Evolutionary conservation across 495 filamentous ascomycete species (phyloP), one percentile per base, ranked within the genome.

Genomic region (Massariosphaeria phaeospora): DNA sequence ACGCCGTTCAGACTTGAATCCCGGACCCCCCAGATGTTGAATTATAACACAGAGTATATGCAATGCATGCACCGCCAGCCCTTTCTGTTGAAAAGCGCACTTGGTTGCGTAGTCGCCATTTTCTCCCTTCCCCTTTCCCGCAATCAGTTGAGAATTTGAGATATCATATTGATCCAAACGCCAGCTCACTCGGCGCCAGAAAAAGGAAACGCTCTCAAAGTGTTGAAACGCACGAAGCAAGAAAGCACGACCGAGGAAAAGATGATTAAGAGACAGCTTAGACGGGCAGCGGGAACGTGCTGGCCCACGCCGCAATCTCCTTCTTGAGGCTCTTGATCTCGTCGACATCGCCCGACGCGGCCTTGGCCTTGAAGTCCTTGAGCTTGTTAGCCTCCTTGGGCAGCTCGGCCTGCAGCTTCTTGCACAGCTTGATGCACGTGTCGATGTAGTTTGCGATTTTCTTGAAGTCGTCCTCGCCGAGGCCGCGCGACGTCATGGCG

Each of bases 331-430:
- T 81, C 57, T 81, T 77, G 70, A 98, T 86, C 76, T 88, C 86
- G 41, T 79, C 66, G 36, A 95, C 79, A 61, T 84, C 80, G 43
- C 88, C 89, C 53, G 76, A 75, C 47, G 86, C 79, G 48, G 95
- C 86, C 79, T 88, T 90, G 66, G 84, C 83, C 76, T 90, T 91
- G 84, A 98, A 98, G 78, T 98, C 94, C 83, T 97, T 97, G 65
- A 90, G 86, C 82, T 91, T 96, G 80, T 98, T 98, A 56, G 87
- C 89, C 71, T 91, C 87, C 82, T 96, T 96, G 59, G 94, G 93
- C 8, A 98, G 78, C 55, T 76, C 74, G 43, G 68, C 75, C 77
- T 98, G 93, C 58, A 95, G 76, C 62, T 86, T 78, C 78, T 87
- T 87, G 43, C 55, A 54, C 27, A 73, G 48, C 65, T 70, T 65